These are phyloP conservation scores for Tolypocladium album DNA, from an alignment of 2,329 filamentous ascomycete species.

Conservation along the genomic window DNA sequence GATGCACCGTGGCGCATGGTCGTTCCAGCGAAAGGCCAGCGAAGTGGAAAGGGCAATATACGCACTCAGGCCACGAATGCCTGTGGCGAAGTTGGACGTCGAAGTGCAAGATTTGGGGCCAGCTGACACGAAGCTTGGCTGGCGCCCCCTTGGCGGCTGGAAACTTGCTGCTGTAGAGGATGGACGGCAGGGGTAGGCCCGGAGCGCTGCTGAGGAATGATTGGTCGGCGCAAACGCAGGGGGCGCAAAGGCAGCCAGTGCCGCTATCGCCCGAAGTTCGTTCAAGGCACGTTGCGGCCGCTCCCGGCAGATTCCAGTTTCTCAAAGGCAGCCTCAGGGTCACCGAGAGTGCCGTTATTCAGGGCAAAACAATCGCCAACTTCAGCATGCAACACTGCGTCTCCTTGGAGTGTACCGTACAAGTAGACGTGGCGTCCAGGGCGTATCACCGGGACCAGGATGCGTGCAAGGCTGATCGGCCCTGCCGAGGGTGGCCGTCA, in stretches of 20 bases:
- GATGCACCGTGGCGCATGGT: conserved; percentile 1
- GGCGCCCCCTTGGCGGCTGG: neutral
- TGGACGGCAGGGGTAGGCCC: neutral
- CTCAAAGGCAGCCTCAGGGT: neutral
- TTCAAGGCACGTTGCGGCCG: neutral
- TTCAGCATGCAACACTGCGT: neutral
- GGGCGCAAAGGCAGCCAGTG: no score
- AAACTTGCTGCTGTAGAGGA: neutral
- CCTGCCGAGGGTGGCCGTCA: neutral
- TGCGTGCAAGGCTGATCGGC: neutral
- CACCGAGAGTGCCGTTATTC: neutral
- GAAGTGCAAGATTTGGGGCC: neutral
- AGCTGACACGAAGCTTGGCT: neutral
- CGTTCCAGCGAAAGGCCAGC: neutral
- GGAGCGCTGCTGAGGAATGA: neutral
- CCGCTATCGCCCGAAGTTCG: neutral
- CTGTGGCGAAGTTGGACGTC: conserved; percentile 10
- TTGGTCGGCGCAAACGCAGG: neutral
- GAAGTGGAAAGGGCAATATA: conserved; percentile 2
- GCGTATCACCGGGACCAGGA: no score
- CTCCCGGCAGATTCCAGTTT: neutral
- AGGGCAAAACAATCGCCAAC: neutral
- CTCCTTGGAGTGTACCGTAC: neutral
- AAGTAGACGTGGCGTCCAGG: neutral
- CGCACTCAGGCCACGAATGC: conserved; percentile 9